Evolutionary conservation across 2,329 filamentous ascomycete genomes (phyloP).

Genomic region (Hypoxylon sp.): DNA sequence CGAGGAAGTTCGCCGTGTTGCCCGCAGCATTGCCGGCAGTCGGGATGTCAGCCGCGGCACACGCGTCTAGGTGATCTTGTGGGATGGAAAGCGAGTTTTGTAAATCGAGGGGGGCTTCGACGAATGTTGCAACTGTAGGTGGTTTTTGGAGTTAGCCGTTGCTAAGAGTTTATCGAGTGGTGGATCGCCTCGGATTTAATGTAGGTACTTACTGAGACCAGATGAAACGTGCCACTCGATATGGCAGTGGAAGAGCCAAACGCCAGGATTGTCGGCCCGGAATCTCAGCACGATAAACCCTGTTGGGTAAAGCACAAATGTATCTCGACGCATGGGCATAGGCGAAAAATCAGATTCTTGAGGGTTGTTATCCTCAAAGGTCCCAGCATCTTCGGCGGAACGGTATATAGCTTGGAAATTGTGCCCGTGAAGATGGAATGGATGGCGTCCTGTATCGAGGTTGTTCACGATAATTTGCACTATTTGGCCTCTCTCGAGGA

Average conservation of each 20-base stretch:
- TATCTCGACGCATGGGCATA: slow-evolving; percentile 78
- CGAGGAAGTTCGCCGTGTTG: slow-evolving; percentile 74
- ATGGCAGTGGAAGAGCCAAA: slow-evolving; percentile 85
- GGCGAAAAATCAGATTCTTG: slow-evolving; percentile 64
- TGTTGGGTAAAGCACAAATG: slow-evolving; percentile 73
- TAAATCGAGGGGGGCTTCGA: slow-evolving; percentile 74
- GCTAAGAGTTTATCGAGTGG: background rate
- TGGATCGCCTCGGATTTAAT: background rate
- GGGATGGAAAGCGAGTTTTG: slow-evolving; percentile 75
- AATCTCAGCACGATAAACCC: slow-evolving; percentile 80
- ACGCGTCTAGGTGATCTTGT: slow-evolving; percentile 69
- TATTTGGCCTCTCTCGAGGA: slow-evolving; percentile 77
- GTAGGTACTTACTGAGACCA: slow-evolving; percentile 64
- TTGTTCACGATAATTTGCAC: slow-evolving; percentile 86
- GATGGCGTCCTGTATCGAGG: slow-evolving; percentile 78
- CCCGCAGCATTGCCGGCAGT: slow-evolving; percentile 80
- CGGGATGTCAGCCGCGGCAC: slow-evolving; percentile 66
- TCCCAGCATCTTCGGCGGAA: slow-evolving; percentile 69
- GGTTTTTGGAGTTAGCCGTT: slow-evolving; percentile 14
- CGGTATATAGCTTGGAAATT: slow-evolving; percentile 78
- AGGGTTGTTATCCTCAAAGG: slow-evolving; percentile 65
- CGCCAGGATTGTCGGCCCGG: slow-evolving; percentile 76
- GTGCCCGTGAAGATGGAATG: slow-evolving; percentile 85
- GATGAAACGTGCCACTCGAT: slow-evolving; percentile 82
- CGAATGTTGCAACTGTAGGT: slow-evolving; percentile 67